Evolutionary conservation across 306 rosid species (phyloP), one percentile per base, ranked within the genome.

Genomic region (Prinsepia uniflora): DNA sequence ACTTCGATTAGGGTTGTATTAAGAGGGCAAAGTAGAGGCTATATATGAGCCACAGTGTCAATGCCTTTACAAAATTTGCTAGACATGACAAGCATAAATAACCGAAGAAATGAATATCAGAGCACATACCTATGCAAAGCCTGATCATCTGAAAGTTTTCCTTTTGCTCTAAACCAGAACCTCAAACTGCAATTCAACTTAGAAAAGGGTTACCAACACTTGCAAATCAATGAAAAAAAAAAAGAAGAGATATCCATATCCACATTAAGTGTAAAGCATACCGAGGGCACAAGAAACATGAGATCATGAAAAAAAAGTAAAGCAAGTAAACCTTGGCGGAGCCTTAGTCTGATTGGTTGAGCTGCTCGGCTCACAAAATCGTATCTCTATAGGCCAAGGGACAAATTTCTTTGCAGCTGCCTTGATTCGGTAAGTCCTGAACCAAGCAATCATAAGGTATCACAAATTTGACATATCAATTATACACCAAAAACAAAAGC

Each of bases 351-450:
- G 90, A 81, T 76, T 90, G 24, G 98, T 90, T 19, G 85, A 75
- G 60, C 78, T 72, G 57, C 44, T 84, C 24, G 97, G 98, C 75
- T 89, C 98, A 83, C 97, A 90, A 81, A 90, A 94, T 45, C 97
- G 89, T 78, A 94, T 86, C 81, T 94, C 98, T 46, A 94, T 90
- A 47, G 98, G 98, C 98, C 97, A 94, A 34, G 97, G 98, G 75
- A 83, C 76, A 75, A 86, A 89, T n/a, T 82, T 48, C 71, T 61
- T 44, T 4, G 82, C 24, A 52, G 97, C 98, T 75, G 86, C 96
- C 88, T 94, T 94, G 84, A 83, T 85, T 53, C 97, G 92, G 72
- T 90, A 94, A 49, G 95, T 86, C 85, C 98, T 94, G 89, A 78
- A 83, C 45, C 65, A 86, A 72, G 46, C 24, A 77, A 65, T 39